A percentile compares a stretch with the other conserved stretches of the same genome.
Conservation (phyloP, 768 basidiomycete genomes). For the Tulasnella sp. region DNA sequence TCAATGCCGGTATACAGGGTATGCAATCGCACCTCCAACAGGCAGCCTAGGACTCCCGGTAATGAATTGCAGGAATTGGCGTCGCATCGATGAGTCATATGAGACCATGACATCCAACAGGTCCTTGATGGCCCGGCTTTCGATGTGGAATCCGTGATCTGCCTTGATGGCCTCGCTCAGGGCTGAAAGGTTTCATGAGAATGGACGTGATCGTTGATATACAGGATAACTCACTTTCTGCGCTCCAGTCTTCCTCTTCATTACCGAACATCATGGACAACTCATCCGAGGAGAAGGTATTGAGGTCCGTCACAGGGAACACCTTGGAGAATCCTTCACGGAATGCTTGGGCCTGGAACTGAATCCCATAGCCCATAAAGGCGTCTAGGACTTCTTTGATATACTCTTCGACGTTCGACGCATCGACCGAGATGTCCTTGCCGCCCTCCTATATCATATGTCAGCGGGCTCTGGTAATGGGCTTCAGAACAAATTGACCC, state of each 20-base stretch:
- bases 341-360: slow-evolving; percentile 80
- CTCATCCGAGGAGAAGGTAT: slow-evolving; percentile 89
- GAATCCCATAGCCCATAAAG: slow-evolving; percentile 71
- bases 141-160: slow-evolving; percentile 95
- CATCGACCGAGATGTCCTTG: slow-evolving; percentile 66
- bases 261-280: slow-evolving; percentile 94
- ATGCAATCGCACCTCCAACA: slow-evolving; percentile 83
- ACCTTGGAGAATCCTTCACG: slow-evolving; percentile 91
- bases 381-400: slow-evolving; percentile 77
- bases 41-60: slow-evolving; percentile 96
- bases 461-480: background rate
- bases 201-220: background rate
- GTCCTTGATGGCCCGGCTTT: slow-evolving; percentile 82
- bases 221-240: slow-evolving; percentile 59
- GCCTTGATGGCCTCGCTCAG: slow-evolving; percentile 86
- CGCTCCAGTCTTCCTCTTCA: slow-evolving; percentile 93
- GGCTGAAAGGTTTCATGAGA: slow-evolving; percentile 37
- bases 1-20: too few relatives aligned
- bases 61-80: slow-evolving; percentile 91
- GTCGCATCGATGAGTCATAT: slow-evolving; percentile 61
- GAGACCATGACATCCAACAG: slow-evolving; percentile 78
- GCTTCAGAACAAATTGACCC: slow-evolving; percentile 24
- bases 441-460: slow-evolving; percentile 53
- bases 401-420: slow-evolving; percentile 83
- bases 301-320: slow-evolving; percentile 83